Percentiles rank a stretch among this genome's conserved stretches.
Evolutionary conservation across 331 rosid species (phyloP).

Genomic region (Pyrus hybrid): DNA sequence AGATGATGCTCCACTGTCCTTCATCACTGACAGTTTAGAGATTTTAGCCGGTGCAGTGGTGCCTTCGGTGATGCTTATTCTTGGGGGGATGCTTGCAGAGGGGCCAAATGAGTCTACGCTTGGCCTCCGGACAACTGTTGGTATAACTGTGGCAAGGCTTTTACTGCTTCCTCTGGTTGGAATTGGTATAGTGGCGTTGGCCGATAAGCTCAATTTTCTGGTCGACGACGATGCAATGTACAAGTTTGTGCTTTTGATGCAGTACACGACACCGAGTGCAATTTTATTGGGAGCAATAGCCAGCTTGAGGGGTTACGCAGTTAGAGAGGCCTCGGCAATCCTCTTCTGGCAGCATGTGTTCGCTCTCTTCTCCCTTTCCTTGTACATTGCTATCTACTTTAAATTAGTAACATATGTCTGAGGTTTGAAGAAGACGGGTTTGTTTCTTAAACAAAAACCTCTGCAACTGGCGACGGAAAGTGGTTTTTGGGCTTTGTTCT

Average conservation of each 20-base stretch:
- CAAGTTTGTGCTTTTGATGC: conserved; percentile 66
- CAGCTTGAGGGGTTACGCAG: conserved; percentile 81
- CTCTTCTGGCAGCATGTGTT: conserved; percentile 73
- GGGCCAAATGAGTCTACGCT: conserved; percentile 77
- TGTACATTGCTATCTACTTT: conserved; percentile 47
- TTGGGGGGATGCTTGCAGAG: conserved; percentile 88
- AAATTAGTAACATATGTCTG: conserved; percentile 33
- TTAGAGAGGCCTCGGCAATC: conserved; percentile 66
- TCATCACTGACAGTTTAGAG: conserved; percentile 60
- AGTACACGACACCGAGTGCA: conserved; percentile 83
- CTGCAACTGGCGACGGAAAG: background rate
- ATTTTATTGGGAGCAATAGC: conserved; percentile 83
- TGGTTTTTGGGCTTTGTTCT: background rate
- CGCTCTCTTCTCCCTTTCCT: conserved; percentile 56
- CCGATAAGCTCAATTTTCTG: conserved; percentile 53
- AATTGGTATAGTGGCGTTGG: conserved; percentile 48
- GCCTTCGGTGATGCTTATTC: conserved; percentile 83
- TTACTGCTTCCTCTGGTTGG: conserved; percentile 77
- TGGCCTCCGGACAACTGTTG: conserved; percentile 61
- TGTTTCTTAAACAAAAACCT: background rate
- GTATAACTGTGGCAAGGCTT: conserved; percentile 68
- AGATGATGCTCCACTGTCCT: conserved; percentile 55
- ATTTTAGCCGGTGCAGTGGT: conserved; percentile 72
- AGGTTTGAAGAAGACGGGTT: conserved; percentile 1
- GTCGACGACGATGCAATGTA: conserved; percentile 50